Evolutionary conservation across 192 early-diverging fungal genomes (phyloP).

Genomic region (Linnemannia hyalina): DNA sequence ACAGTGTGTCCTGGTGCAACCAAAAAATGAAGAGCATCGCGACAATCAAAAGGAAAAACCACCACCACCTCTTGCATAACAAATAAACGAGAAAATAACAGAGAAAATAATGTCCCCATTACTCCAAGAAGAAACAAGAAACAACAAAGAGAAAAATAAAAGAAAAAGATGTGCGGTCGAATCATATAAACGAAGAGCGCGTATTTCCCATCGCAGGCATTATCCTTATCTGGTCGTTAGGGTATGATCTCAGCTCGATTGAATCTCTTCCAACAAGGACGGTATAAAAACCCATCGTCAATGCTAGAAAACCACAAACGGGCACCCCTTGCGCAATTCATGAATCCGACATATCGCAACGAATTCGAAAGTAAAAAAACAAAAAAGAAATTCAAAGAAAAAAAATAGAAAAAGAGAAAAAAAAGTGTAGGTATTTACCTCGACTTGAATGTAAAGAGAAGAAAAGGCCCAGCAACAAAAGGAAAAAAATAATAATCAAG

Average conservation of each 20-base stretch:
- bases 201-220: slow-evolving; percentile 51
- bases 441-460: slow-evolving; percentile 1
- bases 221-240: slow-evolving; percentile 51
- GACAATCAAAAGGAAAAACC: neutral
- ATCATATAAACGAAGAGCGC: slow-evolving; percentile 30
- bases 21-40: neutral
- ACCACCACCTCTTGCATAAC: slow-evolving; percentile 10
- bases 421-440: neutral
- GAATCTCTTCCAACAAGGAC: slow-evolving; percentile 25
- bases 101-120: neutral
- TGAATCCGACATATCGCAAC: slow-evolving; percentile 19
- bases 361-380: neutral
- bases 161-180: slow-evolving; percentile 11
- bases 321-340: slow-evolving; percentile 55
- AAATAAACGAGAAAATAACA: neutral
- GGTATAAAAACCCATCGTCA: neutral
- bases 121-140: neutral
- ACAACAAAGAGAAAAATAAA: slow-evolving; percentile 9
- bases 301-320: slow-evolving; percentile 25
- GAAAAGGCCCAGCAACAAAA: neutral
- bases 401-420: slow-evolving; percentile 10
- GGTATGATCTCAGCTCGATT: slow-evolving; percentile 54
- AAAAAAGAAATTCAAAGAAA: neutral
- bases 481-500: slow-evolving; percentile 17
- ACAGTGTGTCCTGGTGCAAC: neutral